Base-by-base conservation (phyloP, 768 basidiomycete genomes). In the Termitomyces sp. region DNA sequence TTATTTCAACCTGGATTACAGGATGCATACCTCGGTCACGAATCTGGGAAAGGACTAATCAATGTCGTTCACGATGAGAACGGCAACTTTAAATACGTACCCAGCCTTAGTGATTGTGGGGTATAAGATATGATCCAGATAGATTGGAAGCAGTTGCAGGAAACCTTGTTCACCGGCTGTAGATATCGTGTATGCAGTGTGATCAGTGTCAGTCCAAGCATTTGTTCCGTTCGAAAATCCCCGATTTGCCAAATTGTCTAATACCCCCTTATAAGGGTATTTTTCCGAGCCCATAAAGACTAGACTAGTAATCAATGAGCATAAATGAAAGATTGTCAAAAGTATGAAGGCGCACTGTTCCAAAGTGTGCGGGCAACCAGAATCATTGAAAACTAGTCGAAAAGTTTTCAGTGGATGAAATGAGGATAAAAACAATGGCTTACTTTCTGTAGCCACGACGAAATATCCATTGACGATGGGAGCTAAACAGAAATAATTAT, bases 181-280 rank as follows among this genome's bases (percentile, higher is more conserved):
- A 4, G 90, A 88, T 55, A 96, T 88, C 10, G 97, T 98, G 69
- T 98, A 99, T 9, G 92, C 92, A 46, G 95, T 97, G 67, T 97
- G 88, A 67, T 94, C 92, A 44, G 83, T 94, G 67, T 91, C 96
- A 3, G 97, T 98, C 97, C 96, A 99, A 1, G 96, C 96, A 69
- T 98, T 97, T 9, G 89, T 92, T 34, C 92, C 92, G 60, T 90
- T 85, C 7, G 92, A 90, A 68, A 95, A 94, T 20, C 92, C 92
- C 55, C 94, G 84, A 69, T 98, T 98, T 3, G 97, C 97, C 22
- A 99, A 79, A 56, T 91, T 86, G 73, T 98, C 96, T 55, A 99
- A 83, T 53, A 98, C 87, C 22, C 95, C 96, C 69, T 98, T 98
- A 79, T 92, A 92, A 0, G 96, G 95, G 67, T 94, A 98, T 64